phyloP scores from a whole-genome alignment of 1,284 basidiomycete species.

The Phenoliferia sp. region DNA sequence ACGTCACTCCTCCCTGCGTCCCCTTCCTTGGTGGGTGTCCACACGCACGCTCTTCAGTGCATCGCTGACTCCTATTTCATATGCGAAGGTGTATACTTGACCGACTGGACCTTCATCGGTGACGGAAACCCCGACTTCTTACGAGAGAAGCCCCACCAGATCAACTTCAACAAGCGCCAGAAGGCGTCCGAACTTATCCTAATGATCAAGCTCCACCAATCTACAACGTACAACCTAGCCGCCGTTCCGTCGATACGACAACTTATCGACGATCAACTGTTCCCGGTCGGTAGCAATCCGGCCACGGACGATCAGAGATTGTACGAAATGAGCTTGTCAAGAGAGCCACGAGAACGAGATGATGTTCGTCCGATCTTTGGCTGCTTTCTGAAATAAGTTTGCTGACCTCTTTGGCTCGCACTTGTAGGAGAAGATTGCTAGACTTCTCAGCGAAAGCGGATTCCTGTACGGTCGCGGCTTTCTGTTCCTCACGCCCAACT shows the following conservation, averaged over 20 bases:
- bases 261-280: constrained; percentile 71
- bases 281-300: constrained; percentile 14
- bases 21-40: constrained; percentile 80
- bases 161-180: constrained; percentile 95
- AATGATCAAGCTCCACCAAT: constrained; percentile 94
- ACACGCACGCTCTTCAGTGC: background rate
- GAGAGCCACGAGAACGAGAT: constrained; percentile 89
- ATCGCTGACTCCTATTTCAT: background rate
- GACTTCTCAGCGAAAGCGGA: constrained; percentile 32
- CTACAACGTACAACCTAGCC: constrained; percentile 79
- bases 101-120: constrained; percentile 93
- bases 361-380: constrained; percentile 47
- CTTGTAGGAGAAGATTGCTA: constrained; percentile 69
- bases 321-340: constrained; percentile 75
- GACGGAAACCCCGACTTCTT: constrained; percentile 88
- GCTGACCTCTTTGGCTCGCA: background rate
- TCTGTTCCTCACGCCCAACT: too few relatives aligned
- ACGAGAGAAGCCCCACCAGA: constrained; percentile 59
- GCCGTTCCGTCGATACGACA: constrained; percentile 62
- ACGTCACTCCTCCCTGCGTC: constrained; percentile 87
- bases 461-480: too few relatives aligned
- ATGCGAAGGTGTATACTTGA: constrained; percentile 79
- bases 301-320: constrained; percentile 39
- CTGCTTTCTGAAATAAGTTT: too few relatives aligned
- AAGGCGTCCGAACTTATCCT: constrained; percentile 90